Evolutionary conservation across 371 early-diverging fungal species (phyloP).

Genomic region (Mortierella sp.): DNA sequence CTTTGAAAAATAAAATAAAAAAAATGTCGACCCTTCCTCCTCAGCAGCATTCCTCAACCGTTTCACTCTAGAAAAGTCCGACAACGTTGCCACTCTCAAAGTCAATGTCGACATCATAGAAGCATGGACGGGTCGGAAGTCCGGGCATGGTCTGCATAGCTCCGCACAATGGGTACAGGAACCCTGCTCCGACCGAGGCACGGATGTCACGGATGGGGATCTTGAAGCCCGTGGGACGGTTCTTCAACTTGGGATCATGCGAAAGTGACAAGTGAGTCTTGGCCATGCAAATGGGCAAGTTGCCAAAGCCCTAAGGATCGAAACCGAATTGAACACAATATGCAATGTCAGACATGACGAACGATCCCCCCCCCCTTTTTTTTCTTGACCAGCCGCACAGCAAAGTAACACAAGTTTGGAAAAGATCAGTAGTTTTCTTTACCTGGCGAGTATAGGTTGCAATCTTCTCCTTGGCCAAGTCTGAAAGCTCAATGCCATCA

Average conservation of each 20-base stretch:
- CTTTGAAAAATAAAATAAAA: too few species aligned
- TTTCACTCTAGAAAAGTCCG: constrained; percentile 84
- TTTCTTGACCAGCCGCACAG: too few species aligned
- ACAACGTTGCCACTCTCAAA: constrained; percentile 81
- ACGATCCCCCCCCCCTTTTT: too few species aligned
- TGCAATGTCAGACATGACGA: too few species aligned
- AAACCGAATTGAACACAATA: neutral
- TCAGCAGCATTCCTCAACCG: neutral
- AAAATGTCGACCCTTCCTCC: too few species aligned
- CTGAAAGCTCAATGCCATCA: constrained; percentile 84
- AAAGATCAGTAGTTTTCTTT: neutral
- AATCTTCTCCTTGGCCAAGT: constrained; percentile 85
- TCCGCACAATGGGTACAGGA: constrained; percentile 95
- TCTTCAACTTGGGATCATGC: constrained; percentile 90
- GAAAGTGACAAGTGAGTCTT: constrained; percentile 96
- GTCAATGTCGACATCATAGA: constrained; percentile 96
- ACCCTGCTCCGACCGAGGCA: constrained; percentile 95
- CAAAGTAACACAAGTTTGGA: neutral
- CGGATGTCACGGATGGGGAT: constrained; percentile 95
- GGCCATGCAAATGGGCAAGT: constrained; percentile 97
- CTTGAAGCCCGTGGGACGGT: constrained; percentile 91
- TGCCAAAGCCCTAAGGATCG: constrained; percentile 72
- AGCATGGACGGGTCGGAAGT: constrained; percentile 96
- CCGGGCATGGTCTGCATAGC: constrained; percentile 98
- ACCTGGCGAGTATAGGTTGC: constrained; percentile 79